phyloP scores from a whole-genome alignment of 768 basidiomycete species.

The Suillus occidentalis region DNA sequence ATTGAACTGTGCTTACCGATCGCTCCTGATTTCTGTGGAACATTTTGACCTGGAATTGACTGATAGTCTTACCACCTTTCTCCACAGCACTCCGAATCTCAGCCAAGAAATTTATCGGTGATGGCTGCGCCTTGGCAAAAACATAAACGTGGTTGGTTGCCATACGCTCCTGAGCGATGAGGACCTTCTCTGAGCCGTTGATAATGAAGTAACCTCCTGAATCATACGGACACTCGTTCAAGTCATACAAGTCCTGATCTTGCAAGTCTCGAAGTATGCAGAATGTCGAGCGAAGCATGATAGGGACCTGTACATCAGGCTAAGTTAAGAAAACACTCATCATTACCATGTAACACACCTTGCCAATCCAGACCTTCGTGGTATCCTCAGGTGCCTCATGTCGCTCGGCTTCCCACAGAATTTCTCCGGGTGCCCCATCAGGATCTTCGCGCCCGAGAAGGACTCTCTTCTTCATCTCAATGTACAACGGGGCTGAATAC shows the following conservation, averaged over 20 bases:
- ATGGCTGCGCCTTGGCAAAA: slow-evolving; percentile 96
- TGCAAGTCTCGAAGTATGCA: slow-evolving; percentile 83
- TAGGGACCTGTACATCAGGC: slow-evolving; percentile 69
- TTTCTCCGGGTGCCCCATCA: slow-evolving; percentile 76
- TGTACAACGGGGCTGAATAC: slow-evolving; percentile 92
- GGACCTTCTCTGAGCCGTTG: slow-evolving; percentile 99
- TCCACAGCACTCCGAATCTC: slow-evolving; percentile 98
- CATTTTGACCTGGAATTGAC: slow-evolving; percentile 97
- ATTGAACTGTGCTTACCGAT: slow-evolving; percentile 54
- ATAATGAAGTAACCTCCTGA: slow-evolving; percentile 99
- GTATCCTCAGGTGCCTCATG: slow-evolving; percentile 61
- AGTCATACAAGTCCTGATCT: slow-evolving; percentile 80
- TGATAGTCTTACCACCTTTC: slow-evolving; percentile 97
- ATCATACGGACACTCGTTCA: slow-evolving; percentile 98
- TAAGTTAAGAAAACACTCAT: slow-evolving; percentile 13
- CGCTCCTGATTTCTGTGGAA: slow-evolving; percentile 89
- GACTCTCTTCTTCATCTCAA: slow-evolving; percentile 91
- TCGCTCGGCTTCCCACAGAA: slow-evolving; percentile 74
- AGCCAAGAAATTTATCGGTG: slow-evolving; percentile 92
- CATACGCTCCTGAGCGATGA: slow-evolving; percentile 99
- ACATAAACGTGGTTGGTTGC: slow-evolving; percentile 99
- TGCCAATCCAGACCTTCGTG: slow-evolving; percentile 92
- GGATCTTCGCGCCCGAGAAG: slow-evolving; percentile 79
- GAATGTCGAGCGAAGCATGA: slow-evolving; percentile 96
- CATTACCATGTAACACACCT: slow-evolving; percentile 49